phyloP scores from a whole-genome alignment of 176 grass and related monocot species.

The Pharus latifolius region DNA sequence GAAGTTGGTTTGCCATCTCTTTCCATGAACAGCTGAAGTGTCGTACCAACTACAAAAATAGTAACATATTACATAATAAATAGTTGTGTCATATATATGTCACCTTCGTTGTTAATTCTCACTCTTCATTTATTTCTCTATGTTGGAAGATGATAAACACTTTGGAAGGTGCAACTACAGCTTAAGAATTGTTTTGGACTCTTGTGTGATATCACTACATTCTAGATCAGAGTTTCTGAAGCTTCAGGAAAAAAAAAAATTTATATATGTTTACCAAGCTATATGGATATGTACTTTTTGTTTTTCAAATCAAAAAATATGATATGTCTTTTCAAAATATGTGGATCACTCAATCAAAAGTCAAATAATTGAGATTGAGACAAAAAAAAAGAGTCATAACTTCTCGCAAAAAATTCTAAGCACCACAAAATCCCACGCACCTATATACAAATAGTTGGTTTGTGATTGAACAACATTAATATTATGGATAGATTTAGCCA shows the following conservation, averaged over 20 bases:
- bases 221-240: not conserved
- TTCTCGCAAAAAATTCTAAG: too few species aligned
- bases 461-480: too few species aligned
- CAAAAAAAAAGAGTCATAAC: too few species aligned
- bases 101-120: not conserved
- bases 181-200: not conserved
- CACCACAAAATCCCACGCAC: too few species aligned
- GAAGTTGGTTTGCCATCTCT: not conserved
- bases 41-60: not conserved
- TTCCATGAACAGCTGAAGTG: not conserved
- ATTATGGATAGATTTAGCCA: too few species aligned
- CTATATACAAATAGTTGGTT: too few species aligned
- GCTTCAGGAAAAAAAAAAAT: not conserved
- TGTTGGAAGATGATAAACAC: not conserved
- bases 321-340: too few species aligned
- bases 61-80: not conserved
- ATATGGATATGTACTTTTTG: not conserved
- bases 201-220: not conserved
- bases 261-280: not conserved
- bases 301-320: not conserved
- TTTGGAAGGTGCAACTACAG: slow-evolving; percentile 15
- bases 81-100: not conserved
- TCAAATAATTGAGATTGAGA: too few species aligned
- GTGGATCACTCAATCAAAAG: too few species aligned
- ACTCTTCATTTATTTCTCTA: not conserved